A percentile compares a stretch with the other conserved stretches of the same genome.
Conservation (phyloP, 345 rosid species). For the Laguncularia racemosa region DNA sequence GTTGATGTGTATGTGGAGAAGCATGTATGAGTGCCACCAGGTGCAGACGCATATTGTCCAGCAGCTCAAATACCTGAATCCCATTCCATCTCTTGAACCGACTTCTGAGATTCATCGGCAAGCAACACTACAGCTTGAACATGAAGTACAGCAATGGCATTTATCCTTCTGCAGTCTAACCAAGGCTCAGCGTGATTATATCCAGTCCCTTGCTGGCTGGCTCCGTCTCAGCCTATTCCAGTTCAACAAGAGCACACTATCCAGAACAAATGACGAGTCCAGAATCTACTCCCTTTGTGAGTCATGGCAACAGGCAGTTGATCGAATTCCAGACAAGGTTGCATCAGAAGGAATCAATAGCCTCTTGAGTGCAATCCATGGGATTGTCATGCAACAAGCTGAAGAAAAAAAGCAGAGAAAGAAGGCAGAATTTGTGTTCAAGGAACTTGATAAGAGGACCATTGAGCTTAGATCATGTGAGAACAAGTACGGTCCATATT, state of each 20-base stretch:
- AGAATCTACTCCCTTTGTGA: conserved; percentile 79
- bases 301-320: conserved; percentile 82
- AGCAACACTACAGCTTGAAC: conserved; percentile 82
- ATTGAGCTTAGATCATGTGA: conserved; percentile 64
- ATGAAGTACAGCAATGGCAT: conserved; percentile 92
- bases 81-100: conserved; percentile 76
- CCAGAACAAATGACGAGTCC: conserved; percentile 43
- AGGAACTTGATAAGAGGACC: conserved; percentile 62
- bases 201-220: conserved; percentile 88
- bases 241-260: conserved; percentile 59
- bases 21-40: conserved; percentile 98
- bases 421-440: conserved; percentile 55
- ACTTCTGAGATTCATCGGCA: conserved; percentile 93
- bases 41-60: conserved; percentile 95
- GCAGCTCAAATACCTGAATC: conserved; percentile 86
- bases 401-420: conserved; percentile 87
- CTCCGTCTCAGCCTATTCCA: conserved; percentile 88
- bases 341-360: conserved; percentile 97
- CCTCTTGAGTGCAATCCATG: conserved; percentile 71
- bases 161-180: conserved; percentile 74
- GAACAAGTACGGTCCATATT: conserved; percentile 62
- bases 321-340: conserved; percentile 88
- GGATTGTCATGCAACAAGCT: conserved; percentile 75
- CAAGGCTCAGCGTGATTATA: conserved; percentile 77
- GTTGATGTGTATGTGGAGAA: conserved; percentile 96